Conservation (phyloP, 2,329 filamentous ascomycete species). For the Podosphaera aphanis region DNA sequence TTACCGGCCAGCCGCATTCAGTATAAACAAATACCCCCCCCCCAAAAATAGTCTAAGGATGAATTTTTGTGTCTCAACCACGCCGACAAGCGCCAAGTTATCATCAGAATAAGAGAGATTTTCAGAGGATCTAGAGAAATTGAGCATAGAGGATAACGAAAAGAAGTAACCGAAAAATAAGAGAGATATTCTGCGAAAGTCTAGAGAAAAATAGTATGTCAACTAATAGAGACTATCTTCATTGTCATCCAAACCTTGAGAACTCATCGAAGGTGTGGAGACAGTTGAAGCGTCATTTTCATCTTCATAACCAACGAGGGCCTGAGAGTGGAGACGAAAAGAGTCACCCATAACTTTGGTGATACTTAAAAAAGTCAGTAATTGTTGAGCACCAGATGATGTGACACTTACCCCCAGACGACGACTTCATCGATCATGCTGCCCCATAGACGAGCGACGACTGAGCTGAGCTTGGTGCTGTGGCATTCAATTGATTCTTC, state of each 20-base stretch:
- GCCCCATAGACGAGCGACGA: constrained; percentile 85
- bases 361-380: constrained; percentile 29
- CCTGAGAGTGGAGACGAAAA: constrained; percentile 89
- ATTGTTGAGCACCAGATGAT: constrained; percentile 21
- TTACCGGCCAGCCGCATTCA: not conserved
- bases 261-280: constrained; percentile 48
- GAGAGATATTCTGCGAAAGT: constrained; percentile 24
- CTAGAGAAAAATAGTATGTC: constrained; percentile 7
- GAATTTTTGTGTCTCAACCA: not conserved
- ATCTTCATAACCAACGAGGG: constrained; percentile 83
- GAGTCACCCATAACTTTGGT: constrained; percentile 94
- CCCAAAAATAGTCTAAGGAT: not conserved
- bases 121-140: not conserved
- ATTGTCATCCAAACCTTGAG: constrained; percentile 36
- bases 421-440: constrained; percentile 97
- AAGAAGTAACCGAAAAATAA: constrained; percentile 8
- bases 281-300: constrained; percentile 46
- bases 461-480: constrained; percentile 72
- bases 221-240: constrained; percentile 45
- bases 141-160: not conserved
- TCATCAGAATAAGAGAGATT: not conserved
- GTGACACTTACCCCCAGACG: constrained; percentile 76
- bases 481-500: constrained; percentile 71
- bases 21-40: not conserved
- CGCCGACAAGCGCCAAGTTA: not conserved